Evolutionary conservation across 2,329 filamentous ascomycete species (phyloP).

Genomic region (Zymoseptoria pseudotritici): DNA sequence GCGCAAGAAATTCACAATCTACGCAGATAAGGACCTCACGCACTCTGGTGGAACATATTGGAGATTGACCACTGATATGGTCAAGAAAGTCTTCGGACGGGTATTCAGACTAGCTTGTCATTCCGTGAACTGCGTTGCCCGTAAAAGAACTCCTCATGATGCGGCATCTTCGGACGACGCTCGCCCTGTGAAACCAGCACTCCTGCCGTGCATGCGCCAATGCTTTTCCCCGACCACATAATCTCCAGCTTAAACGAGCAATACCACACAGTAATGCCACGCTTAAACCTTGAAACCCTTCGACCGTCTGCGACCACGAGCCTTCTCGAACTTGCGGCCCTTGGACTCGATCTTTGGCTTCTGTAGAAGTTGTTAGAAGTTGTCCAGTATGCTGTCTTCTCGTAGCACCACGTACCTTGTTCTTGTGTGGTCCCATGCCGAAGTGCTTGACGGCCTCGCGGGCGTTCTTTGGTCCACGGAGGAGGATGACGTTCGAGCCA

Average conservation of each 20-base stretch:
- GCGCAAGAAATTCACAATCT: no score
- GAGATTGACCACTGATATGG: not conserved
- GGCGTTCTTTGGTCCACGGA: slow-evolving; percentile 96
- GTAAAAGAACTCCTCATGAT: slow-evolving; percentile 3
- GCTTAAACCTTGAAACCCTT: slow-evolving; percentile 99
- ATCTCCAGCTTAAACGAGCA: not conserved
- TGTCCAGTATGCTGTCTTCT: not conserved
- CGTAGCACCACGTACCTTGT: slow-evolving; percentile 63
- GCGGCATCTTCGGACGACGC: slow-evolving; percentile 7
- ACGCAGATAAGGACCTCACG: not conserved
- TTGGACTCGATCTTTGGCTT: slow-evolving; percentile 97
- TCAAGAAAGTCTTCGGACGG: not conserved
- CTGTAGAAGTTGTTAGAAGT: slow-evolving; percentile 40
- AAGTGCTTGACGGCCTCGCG: slow-evolving; percentile 99
- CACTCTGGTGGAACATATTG: not conserved
- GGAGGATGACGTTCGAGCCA: slow-evolving; percentile 91
- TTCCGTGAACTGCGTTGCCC: slow-evolving; percentile 16
- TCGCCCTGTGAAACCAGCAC: slow-evolving; percentile 5
- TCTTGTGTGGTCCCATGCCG: slow-evolving; percentile 92
- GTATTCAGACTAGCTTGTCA: slow-evolving; percentile 14
- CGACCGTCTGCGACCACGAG: slow-evolving; percentile 96
- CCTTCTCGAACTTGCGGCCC: slow-evolving; percentile 99
- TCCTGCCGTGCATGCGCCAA: not conserved
- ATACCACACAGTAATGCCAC: slow-evolving; percentile 5
- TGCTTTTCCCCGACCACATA: not conserved